Evolutionary conservation across 805 yeast genomes (phyloP).

Genomic region (Candida lessepsii): DNA sequence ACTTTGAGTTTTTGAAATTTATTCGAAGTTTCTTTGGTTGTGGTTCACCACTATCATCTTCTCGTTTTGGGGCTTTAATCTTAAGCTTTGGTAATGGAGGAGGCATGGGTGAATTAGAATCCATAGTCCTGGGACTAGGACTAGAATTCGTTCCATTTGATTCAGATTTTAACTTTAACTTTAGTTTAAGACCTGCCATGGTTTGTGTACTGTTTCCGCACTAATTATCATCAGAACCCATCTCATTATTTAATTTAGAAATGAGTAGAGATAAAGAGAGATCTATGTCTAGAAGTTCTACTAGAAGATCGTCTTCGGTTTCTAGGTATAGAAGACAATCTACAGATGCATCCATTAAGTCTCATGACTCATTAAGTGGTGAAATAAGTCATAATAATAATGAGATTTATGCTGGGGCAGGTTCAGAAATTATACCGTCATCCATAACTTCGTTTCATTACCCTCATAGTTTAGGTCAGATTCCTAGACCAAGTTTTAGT

Average conservation of each 20-base stretch:
- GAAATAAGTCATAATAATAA: slow-evolving; percentile 57
- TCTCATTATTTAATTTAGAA: neutral
- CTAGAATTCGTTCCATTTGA: slow-evolving; percentile 1
- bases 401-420: slow-evolving; percentile 78
- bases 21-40: slow-evolving; percentile 20
- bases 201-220: neutral
- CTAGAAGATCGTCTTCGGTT: slow-evolving; percentile 4
- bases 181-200: slow-evolving; percentile 8
- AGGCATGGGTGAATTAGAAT: neutral
- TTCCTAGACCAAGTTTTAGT: slow-evolving; percentile 11
- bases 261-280: slow-evolving; percentile 5
- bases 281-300: slow-evolving; percentile 1
- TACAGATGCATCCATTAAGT: slow-evolving; percentile 33
- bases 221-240: too few relatives aligned
- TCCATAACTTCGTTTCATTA: slow-evolving; percentile 77
- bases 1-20: slow-evolving; percentile 1
- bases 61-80: slow-evolving; percentile 5
- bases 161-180: slow-evolving; percentile 4
- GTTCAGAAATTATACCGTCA: slow-evolving; percentile 72
- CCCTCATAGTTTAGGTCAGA: slow-evolving; percentile 49
- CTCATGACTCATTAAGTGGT: slow-evolving; percentile 30
- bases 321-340: slow-evolving; percentile 16
- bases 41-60: slow-evolving; percentile 22
- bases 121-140: slow-evolving; percentile 3
- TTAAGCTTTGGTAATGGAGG: slow-evolving; percentile 4